Conservation (phyloP, 768 basidiomycete genomes). For the Tricholoma terreum region DNA sequence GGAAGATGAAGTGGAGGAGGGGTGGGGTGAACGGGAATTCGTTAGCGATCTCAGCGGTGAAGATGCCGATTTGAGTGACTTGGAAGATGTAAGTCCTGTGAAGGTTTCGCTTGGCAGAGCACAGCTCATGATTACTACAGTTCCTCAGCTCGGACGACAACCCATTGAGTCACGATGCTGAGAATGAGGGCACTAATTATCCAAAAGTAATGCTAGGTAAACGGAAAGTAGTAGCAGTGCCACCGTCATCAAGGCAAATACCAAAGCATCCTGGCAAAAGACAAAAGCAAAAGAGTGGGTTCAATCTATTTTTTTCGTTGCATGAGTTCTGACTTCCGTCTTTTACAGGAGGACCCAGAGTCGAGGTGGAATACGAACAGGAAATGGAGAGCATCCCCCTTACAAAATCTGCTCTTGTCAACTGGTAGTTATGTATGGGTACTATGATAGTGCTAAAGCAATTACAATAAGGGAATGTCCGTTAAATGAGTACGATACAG, state of each 20-base stretch:
- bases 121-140: background rate
- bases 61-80: constrained; percentile 58
- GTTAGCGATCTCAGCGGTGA: constrained; percentile 74
- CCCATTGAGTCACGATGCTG: constrained; percentile 33
- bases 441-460: background rate
- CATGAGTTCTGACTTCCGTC: constrained; percentile 1
- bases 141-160: background rate
- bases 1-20: constrained; percentile 45
- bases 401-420: constrained; percentile 47
- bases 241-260: constrained; percentile 38
- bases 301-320: background rate
- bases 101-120: background rate
- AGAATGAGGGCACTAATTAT: constrained; percentile 30
- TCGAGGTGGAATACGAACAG: constrained; percentile 97
- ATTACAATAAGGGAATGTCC: background rate
- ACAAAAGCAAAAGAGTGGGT: constrained; percentile 55
- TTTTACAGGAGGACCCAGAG: constrained; percentile 63
- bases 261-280: constrained; percentile 60
- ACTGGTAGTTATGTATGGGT: constrained; percentile 41
- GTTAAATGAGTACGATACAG: no score
- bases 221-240: constrained; percentile 53
- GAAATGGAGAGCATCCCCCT: constrained; percentile 73
- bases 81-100: constrained; percentile 62
- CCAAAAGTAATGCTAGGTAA: constrained; percentile 57
- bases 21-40: constrained; percentile 65